Conservation (phyloP, 108 stramenopile species). For the Nitzschia sp. region DNA sequence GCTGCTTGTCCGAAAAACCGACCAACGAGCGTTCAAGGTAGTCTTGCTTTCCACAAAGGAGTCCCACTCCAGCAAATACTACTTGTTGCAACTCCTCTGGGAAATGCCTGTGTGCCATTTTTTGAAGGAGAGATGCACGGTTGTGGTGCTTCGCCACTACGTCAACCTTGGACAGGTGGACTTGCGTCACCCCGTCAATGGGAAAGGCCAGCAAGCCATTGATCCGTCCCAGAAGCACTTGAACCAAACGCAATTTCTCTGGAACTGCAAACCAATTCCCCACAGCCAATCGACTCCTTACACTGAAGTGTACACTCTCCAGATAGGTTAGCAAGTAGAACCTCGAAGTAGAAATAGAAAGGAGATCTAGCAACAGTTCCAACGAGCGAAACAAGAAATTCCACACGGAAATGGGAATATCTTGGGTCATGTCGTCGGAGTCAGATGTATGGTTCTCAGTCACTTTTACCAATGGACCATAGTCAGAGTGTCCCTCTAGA, state of each 20-base stretch:
- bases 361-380: slow-evolving; percentile 55
- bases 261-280: slow-evolving; percentile 34
- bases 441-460: slow-evolving; percentile 9
- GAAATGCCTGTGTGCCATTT: slow-evolving; percentile 72
- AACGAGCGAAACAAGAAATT: slow-evolving; percentile 51
- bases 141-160: slow-evolving; percentile 41
- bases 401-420: slow-evolving; percentile 27
- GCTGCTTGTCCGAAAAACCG: slow-evolving; percentile 52
- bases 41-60: slow-evolving; percentile 37
- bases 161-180: slow-evolving; percentile 37
- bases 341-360: slow-evolving; percentile 50
- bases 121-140: slow-evolving; percentile 66
- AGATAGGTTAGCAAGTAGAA: slow-evolving; percentile 50
- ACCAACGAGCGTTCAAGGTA: slow-evolving; percentile 38
- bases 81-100: slow-evolving; percentile 54
- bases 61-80: slow-evolving; percentile 68
- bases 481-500: slow-evolving; percentile 39
- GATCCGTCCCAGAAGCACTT: slow-evolving; percentile 43
- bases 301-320: slow-evolving; percentile 49
- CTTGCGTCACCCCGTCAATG: slow-evolving; percentile 33
- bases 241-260: slow-evolving; percentile 38
- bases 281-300: slow-evolving; percentile 45
- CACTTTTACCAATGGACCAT: slow-evolving; percentile 18
- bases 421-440: slow-evolving; percentile 15
- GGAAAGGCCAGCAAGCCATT: slow-evolving; percentile 40